Conservation (phyloP, 371 early-diverging fungal genomes). For the Lichtheimia corymbifera region DNA sequence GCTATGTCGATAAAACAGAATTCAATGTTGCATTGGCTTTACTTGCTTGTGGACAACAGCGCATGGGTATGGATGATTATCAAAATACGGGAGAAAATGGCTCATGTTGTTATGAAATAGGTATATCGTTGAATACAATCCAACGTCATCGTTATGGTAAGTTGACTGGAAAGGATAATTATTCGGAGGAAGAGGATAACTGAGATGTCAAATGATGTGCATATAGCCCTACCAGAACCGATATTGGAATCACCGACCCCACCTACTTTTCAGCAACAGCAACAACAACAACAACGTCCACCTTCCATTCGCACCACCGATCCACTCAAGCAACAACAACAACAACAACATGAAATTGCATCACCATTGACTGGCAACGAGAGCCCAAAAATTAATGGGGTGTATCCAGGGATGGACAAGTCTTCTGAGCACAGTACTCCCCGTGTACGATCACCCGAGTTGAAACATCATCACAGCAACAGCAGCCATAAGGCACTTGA, state of each 20-base stretch:
- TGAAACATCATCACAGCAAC: neutral
- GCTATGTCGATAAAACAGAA: constrained; percentile 63
- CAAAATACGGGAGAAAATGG: neutral
- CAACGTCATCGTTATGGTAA: constrained; percentile 21
- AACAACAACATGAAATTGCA: constrained; percentile 6
- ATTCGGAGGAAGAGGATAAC: neutral
- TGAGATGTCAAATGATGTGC: constrained; percentile 4
- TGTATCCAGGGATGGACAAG: constrained; percentile 13
- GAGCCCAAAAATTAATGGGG: constrained; percentile 6
- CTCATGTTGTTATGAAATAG: constrained; percentile 13
- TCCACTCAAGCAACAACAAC: constrained; percentile 8
- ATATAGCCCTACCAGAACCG: constrained; percentile 4
- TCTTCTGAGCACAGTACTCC: neutral
- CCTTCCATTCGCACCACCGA: neutral
- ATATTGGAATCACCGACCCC: constrained; percentile 9
- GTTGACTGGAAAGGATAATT: neutral
- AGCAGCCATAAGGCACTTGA: neutral
- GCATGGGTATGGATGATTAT: constrained; percentile 53
- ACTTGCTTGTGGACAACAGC: constrained; percentile 76
- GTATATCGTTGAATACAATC: constrained; percentile 27
- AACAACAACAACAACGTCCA: neutral
- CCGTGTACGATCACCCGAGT: neutral
- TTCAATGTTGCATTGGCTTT: constrained; percentile 75
- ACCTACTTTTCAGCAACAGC: constrained; percentile 2
- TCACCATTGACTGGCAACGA: neutral